These are phyloP conservation scores for Boletus speciosus DNA, from an alignment of 768 basidiomycete genomes.

Conservation along the genomic window DNA sequence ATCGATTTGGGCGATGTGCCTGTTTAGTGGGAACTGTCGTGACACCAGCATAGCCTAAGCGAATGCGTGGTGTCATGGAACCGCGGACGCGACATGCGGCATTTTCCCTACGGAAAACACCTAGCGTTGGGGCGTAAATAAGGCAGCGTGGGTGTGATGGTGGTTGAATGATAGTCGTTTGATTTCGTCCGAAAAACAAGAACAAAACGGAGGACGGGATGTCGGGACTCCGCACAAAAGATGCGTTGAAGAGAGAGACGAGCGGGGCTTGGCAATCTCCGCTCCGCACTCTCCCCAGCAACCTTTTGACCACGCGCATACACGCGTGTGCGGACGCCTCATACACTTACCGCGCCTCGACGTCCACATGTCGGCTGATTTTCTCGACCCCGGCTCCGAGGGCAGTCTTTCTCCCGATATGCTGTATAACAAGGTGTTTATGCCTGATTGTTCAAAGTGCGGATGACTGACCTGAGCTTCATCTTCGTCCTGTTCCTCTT, in stretches of 20 bases:
- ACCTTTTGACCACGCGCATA: not conserved
- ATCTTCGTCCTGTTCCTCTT: slow-evolving; percentile 14
- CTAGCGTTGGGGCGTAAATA: not conserved
- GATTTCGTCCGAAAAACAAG: not conserved
- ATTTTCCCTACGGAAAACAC: not conserved
- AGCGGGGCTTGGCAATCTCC: slow-evolving; percentile 4
- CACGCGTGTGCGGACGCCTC: not conserved
- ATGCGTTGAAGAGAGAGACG: slow-evolving; percentile 13
- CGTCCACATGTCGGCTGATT: slow-evolving; percentile 32
- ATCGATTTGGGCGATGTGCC: not conserved
- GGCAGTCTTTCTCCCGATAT: slow-evolving; percentile 28
- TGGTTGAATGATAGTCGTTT: not conserved
- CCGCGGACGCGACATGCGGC: not conserved
- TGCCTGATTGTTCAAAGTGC: not conserved
- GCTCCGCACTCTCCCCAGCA: slow-evolving; percentile 3
- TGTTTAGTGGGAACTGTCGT: not conserved
- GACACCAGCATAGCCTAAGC: not conserved
- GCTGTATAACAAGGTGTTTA: slow-evolving; percentile 19
- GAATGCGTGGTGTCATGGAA: not conserved
- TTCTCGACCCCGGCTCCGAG: slow-evolving; percentile 37
- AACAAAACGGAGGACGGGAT: not conserved
- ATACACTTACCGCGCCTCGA: slow-evolving; percentile 14
- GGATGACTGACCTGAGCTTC: slow-evolving; percentile 18
- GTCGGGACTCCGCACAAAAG: not conserved
- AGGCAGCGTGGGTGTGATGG: not conserved